phyloP scores from a whole-genome alignment of 495 filamentous ascomycete genomes.

The Glarea lozoyensis region DNA sequence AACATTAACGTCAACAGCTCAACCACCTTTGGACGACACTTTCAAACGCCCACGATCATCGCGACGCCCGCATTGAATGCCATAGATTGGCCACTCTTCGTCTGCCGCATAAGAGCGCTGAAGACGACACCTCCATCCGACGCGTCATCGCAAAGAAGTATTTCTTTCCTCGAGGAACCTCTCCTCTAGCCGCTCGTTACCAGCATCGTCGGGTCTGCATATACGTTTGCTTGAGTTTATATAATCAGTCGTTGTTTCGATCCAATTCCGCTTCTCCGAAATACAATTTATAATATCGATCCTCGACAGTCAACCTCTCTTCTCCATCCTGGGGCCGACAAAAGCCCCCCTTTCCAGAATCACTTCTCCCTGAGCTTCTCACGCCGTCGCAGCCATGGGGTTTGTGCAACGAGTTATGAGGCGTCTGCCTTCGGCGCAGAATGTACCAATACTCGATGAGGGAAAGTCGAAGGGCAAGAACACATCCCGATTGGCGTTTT shows the following conservation, averaged over 20 bases:
- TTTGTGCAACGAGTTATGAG: constrained; percentile 44
- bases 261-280: constrained; percentile 20
- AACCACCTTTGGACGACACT: no score
- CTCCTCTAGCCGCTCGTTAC: constrained; percentile 24
- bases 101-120: constrained; percentile 9
- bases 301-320: constrained; percentile 2
- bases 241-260: constrained; percentile 12
- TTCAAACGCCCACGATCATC: background rate
- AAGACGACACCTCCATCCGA: constrained; percentile 5
- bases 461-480: constrained; percentile 33
- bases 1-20: background rate
- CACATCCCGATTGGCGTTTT: constrained; percentile 60
- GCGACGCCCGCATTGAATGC: constrained; percentile 10
- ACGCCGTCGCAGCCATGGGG: constrained; percentile 34
- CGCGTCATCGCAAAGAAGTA: constrained; percentile 20
- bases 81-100: constrained; percentile 2
- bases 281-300: constrained; percentile 19
- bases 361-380: constrained; percentile 6
- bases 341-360: constrained; percentile 9
- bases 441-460: constrained; percentile 31
- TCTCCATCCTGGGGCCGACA: background rate
- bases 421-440: constrained; percentile 32
- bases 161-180: constrained; percentile 36
- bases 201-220: constrained; percentile 5
- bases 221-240: constrained; percentile 2